Percentiles rank a stretch among this genome's conserved stretches.
Evolutionary conservation across 371 early-diverging fungal genomes (phyloP).

Genomic region (Apophysomyces sp.): DNA sequence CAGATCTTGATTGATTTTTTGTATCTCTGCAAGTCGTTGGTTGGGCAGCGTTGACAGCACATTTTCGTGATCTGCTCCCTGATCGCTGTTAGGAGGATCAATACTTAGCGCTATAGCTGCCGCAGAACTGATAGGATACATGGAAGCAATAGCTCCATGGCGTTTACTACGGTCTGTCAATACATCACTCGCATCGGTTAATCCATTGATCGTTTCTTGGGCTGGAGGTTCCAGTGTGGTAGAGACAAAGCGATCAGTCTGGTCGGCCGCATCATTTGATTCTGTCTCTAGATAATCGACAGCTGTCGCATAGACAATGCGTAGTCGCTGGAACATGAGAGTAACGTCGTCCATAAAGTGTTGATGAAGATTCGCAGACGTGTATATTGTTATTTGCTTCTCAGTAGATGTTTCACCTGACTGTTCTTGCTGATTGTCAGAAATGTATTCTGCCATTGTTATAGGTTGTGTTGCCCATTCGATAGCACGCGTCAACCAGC

Average conservation of each 20-base stretch:
- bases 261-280: conserved; percentile 6
- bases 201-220: conserved; percentile 3
- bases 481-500: conserved; percentile 58
- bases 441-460: conserved; percentile 21
- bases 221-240: background rate
- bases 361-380: conserved; percentile 2
- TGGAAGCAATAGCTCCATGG: conserved; percentile 4
- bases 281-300: conserved; percentile 27
- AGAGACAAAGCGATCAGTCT: background rate
- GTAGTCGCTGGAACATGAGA: conserved; percentile 40
- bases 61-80: background rate
- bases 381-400: background rate
- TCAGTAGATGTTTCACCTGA: background rate
- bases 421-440: conserved; percentile 2
- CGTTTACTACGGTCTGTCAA: background rate
- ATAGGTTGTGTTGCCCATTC: conserved; percentile 53
- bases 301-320: conserved; percentile 30
- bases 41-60: conserved; percentile 27
- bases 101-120: conserved; percentile 21
- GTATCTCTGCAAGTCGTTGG: conserved; percentile 39
- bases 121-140: conserved; percentile 20
- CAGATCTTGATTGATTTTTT: conserved; percentile 49
- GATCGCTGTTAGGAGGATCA: conserved; percentile 13
- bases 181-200: background rate
- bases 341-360: conserved; percentile 31